These are phyloP conservation scores for Endocarpon pusillum DNA, from an alignment of 495 filamentous ascomycete genomes.

Conservation along the genomic window DNA sequence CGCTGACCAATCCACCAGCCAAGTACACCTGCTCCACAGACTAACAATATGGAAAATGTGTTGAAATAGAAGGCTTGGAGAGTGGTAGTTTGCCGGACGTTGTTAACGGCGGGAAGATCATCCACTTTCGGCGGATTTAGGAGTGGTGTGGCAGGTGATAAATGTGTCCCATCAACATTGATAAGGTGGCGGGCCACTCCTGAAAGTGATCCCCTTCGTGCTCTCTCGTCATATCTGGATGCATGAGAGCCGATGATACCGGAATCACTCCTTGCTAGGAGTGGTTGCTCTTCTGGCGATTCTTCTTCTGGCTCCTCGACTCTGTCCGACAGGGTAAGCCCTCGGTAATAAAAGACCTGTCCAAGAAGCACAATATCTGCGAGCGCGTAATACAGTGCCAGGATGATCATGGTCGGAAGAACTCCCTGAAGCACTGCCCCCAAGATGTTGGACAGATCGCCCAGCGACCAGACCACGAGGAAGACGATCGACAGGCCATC, in stretches of 20 bases:
- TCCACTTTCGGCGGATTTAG: constrained; percentile 8
- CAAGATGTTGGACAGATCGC: constrained; percentile 93
- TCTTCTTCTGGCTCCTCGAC: constrained; percentile 1
- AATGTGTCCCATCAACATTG: constrained; percentile 41
- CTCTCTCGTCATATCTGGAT: no score
- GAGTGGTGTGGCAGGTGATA: constrained; percentile 68
- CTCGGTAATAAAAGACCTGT: constrained; percentile 90
- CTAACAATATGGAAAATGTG: constrained; percentile 49
- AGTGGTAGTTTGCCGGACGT: constrained; percentile 23
- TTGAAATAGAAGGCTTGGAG: constrained; percentile 56
- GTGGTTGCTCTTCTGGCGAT: constrained; percentile 7
- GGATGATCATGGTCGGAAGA: constrained; percentile 87
- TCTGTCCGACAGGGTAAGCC: constrained; percentile 53
- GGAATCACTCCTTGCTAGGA: constrained; percentile 7
- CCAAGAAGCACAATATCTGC: constrained; percentile 75
- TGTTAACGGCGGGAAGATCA: constrained; percentile 5
- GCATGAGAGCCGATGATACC: constrained; percentile 1
- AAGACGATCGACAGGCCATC: constrained; percentile 84
- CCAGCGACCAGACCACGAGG: constrained; percentile 74
- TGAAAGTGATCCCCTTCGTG: background rate
- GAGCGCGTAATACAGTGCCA: constrained; percentile 88
- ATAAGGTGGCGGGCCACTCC: constrained; percentile 10
- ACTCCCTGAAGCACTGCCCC: constrained; percentile 88
- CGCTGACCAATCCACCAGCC: constrained; percentile 65
- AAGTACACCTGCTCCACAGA: constrained; percentile 62